Evolutionary conservation across 768 basidiomycete genomes (phyloP).

Genomic region (Floccularia luteovirens): DNA sequence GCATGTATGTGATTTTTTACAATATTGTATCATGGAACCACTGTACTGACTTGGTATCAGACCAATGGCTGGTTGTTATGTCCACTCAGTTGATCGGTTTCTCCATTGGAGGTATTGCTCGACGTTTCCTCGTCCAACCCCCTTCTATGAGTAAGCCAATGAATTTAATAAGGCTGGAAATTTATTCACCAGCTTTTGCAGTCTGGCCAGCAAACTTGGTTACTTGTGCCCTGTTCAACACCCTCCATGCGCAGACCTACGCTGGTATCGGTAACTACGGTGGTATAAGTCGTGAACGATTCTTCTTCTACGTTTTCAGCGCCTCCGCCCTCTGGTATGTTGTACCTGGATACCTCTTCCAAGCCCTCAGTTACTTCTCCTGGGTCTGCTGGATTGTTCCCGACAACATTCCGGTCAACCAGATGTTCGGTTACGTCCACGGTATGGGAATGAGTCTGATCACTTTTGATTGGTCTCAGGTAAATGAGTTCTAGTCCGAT

Average conservation of each 20-base stretch:
- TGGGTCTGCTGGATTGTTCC: constrained; percentile 65
- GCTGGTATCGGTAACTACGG: constrained; percentile 56
- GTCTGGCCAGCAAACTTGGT: constrained; percentile 79
- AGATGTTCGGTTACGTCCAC: constrained; percentile 63
- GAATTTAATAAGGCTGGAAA: background rate
- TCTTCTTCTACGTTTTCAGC: constrained; percentile 62
- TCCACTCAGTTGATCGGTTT: constrained; percentile 76
- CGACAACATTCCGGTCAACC: constrained; percentile 59
- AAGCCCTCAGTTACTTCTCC: constrained; percentile 52
- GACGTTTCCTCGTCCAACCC: constrained; percentile 72
- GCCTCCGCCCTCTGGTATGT: constrained; percentile 58
- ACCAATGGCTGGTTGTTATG: constrained; percentile 78
- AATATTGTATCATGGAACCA: background rate
- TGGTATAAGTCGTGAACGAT: constrained; percentile 68
- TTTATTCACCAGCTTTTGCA: constrained; percentile 30
- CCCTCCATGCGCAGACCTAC: constrained; percentile 67
- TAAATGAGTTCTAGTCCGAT: constrained; percentile 18
- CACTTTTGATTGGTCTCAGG: constrained; percentile 80
- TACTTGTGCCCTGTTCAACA: constrained; percentile 72
- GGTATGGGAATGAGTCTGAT: constrained; percentile 65
- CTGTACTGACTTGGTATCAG: constrained; percentile 20
- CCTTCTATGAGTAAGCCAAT: constrained; percentile 54
- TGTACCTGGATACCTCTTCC: constrained; percentile 71
- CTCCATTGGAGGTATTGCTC: constrained; percentile 65
- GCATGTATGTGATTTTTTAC: constrained; percentile 29